Percentiles rank a stretch among this genome's conserved stretches.
phyloP scores from a whole-genome alignment of 305 asterid species.

The Fraxinus sp. region DNA sequence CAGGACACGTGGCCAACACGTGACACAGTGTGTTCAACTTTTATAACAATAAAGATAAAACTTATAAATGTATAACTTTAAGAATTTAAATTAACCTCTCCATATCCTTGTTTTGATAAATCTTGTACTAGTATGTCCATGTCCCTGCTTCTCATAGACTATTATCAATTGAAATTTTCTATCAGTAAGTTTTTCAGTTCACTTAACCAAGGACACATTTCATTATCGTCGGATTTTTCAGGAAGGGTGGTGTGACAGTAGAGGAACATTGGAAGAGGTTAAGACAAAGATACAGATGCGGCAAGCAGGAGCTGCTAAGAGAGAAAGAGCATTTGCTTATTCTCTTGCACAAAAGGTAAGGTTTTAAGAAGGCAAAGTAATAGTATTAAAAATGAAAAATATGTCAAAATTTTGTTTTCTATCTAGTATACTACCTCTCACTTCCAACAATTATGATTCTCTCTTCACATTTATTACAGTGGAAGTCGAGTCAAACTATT shows the following conservation, averaged over 20 bases:
- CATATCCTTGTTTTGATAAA: neutral
- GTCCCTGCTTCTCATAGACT: neutral
- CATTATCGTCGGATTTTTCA: slow-evolving; percentile 12
- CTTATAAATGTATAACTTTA: neutral
- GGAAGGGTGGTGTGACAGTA: slow-evolving; percentile 97
- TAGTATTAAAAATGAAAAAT: neutral
- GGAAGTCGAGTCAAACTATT: slow-evolving; percentile 47
- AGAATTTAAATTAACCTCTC: neutral
- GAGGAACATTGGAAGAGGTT: slow-evolving; percentile 75
- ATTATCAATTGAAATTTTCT: neutral
- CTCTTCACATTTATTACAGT: slow-evolving; percentile 40
- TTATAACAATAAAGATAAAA: neutral
- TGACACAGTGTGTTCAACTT: neutral
- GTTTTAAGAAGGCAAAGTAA: slow-evolving; percentile 27
- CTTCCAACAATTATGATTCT: neutral
- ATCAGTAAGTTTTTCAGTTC: neutral
- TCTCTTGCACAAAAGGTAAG: slow-evolving; percentile 88
- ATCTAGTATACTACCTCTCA: neutral
- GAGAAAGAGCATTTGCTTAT: slow-evolving; percentile 91
- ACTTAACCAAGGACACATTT: neutral
- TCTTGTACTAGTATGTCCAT: neutral
- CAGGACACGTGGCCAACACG: neutral
- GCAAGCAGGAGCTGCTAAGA: slow-evolving; percentile 83
- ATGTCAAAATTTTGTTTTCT: neutral
- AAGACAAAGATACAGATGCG: slow-evolving; percentile 83